These are phyloP conservation scores for Phytopythium kandeliae DNA, from an alignment of 352 stramenopile genomes.

Conservation along the genomic window DNA sequence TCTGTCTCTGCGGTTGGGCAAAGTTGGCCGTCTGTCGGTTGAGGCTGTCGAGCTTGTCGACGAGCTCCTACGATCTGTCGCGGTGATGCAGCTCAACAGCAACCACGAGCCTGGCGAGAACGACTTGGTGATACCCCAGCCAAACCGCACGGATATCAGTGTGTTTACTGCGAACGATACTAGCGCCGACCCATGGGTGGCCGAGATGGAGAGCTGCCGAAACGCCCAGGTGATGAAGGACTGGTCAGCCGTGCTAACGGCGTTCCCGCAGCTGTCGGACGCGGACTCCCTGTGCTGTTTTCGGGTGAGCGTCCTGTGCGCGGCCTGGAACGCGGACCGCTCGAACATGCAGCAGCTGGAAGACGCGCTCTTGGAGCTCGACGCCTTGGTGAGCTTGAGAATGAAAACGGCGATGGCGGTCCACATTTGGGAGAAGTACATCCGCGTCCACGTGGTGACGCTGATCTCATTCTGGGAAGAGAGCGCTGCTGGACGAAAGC, in stretches of 20 bases:
- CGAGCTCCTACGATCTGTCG: constrained; percentile 64
- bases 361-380: constrained; percentile 60
- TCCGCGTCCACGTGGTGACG: constrained; percentile 75
- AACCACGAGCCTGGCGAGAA: constrained; percentile 42
- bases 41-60: constrained; percentile 75
- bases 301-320: constrained; percentile 51
- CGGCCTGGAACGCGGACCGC: constrained; percentile 76
- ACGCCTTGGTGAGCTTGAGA: constrained; percentile 27
- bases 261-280: constrained; percentile 59
- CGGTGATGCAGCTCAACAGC: constrained; percentile 79
- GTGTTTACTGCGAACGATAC: constrained; percentile 8
- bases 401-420: constrained; percentile 58
- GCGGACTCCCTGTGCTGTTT: constrained; percentile 63
- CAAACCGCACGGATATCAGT: constrained; percentile 12
- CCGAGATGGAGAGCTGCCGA: constrained; percentile 54
- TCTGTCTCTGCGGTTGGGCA: constrained; percentile 61
- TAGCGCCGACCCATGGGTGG: constrained; percentile 47
- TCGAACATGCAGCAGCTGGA: constrained; percentile 83
- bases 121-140: constrained; percentile 18
- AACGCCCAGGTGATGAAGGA: constrained; percentile 63
- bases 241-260: constrained; percentile 43
- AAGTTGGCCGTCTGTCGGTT: constrained; percentile 53
- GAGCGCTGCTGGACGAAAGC: constrained; percentile 53
- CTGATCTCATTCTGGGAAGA: constrained; percentile 83
- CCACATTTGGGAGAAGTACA: constrained; percentile 79